These are phyloP conservation scores for Tetraselmis striata DNA, from an alignment of 139 green algal species.

Conservation along the genomic window DNA sequence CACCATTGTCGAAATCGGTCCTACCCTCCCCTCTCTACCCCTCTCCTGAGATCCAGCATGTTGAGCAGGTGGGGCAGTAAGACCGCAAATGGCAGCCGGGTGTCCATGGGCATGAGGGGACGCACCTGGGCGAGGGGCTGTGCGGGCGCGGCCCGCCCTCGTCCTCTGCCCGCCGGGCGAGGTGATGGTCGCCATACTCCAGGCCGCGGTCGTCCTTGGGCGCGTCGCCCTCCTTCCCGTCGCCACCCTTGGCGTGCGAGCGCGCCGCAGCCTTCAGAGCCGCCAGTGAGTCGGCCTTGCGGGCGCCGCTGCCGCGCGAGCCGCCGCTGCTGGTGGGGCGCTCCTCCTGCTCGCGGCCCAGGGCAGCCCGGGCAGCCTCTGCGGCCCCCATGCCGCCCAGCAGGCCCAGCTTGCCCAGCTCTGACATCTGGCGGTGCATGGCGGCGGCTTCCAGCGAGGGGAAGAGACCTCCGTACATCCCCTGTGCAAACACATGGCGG, in stretches of 20 bases:
- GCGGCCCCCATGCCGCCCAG: neutral
- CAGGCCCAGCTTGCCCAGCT: neutral
- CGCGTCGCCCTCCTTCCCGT: neutral
- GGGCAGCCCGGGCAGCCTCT: too few species aligned
- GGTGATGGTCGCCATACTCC: too few species aligned
- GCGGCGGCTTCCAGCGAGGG: neutral
- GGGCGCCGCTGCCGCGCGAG: neutral
- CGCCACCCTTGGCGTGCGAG: neutral
- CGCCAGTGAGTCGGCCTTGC: neutral
- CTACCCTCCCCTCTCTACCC: too few species aligned
- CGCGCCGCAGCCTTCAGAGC: neutral
- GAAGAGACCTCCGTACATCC: neutral
- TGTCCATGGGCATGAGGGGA: neutral
- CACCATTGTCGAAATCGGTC: too few species aligned
- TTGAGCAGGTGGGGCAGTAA: neutral
- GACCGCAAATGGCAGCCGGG: neutral
- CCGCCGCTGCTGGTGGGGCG: neutral
- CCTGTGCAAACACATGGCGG: too few species aligned
- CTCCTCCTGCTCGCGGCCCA: neutral
- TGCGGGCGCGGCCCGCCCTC: neutral
- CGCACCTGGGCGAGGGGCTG: neutral
- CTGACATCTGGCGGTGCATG: neutral
- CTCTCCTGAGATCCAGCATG: neutral
- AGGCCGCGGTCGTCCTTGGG: neutral
- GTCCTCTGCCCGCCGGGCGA: neutral